These are phyloP conservation scores for Aspergillus haitiensis DNA, from an alignment of 495 filamentous ascomycete genomes.

Conservation along the genomic window DNA sequence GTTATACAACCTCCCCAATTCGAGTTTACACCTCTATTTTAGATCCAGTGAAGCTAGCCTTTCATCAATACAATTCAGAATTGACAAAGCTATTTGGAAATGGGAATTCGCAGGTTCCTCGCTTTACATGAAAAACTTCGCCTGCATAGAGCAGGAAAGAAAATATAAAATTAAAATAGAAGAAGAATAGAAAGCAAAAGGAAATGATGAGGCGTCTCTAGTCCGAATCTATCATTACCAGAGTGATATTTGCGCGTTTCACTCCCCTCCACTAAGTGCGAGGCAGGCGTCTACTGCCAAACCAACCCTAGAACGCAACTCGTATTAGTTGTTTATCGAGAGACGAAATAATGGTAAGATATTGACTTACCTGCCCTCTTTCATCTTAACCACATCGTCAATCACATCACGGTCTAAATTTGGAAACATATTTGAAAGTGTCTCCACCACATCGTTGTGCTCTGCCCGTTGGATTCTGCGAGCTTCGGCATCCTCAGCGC, in stretches of 20 bases:
- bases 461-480: slow-evolving; percentile 80
- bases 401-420: slow-evolving; percentile 88
- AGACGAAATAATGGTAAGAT: not conserved
- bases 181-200: not conserved
- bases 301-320: slow-evolving; percentile 63
- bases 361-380: slow-evolving; percentile 76
- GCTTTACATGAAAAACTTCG: not conserved
- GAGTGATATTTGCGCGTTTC: slow-evolving; percentile 23
- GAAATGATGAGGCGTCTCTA: not conserved
- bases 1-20: no score
- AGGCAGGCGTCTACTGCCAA: slow-evolving; percentile 90
- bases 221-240: not conserved
- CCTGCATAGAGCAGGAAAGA: not conserved
- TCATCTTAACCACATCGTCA: slow-evolving; percentile 88
- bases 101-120: not conserved
- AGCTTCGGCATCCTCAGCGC: slow-evolving; percentile 88
- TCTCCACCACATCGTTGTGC: slow-evolving; percentile 88
- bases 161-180: not conserved
- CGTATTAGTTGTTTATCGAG: slow-evolving; percentile 12
- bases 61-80: no score
- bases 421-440: slow-evolving; percentile 88
- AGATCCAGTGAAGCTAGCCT: no score
- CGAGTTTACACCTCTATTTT: no score
- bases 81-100: not conserved
- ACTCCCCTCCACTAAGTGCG: slow-evolving; percentile 60